Evolutionary conservation across 2,329 filamentous ascomycete species (phyloP).

Genomic region (Hymenoscyphus linearis): DNA sequence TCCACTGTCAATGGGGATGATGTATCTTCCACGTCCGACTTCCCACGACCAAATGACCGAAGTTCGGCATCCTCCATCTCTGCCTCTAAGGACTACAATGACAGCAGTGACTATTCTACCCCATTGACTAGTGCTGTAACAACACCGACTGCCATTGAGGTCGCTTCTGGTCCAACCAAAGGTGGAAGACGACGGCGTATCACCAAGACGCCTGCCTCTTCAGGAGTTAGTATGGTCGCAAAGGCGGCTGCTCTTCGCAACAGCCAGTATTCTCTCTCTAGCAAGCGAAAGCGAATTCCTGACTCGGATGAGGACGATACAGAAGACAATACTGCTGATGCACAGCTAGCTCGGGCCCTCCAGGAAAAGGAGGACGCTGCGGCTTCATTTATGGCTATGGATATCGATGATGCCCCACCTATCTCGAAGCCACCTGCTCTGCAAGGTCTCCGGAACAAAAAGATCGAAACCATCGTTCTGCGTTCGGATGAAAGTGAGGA

Average conservation of each 20-base stretch:
- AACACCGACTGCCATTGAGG: no score
- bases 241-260: slow-evolving; percentile 42
- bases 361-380: slow-evolving; percentile 49
- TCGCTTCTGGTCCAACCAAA: slow-evolving; percentile 15
- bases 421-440: not conserved
- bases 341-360: slow-evolving; percentile 49
- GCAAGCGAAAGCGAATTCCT: slow-evolving; percentile 40
- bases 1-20: slow-evolving; percentile 10
- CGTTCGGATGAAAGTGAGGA: slow-evolving; percentile 22
- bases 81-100: slow-evolving; percentile 38
- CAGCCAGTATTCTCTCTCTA: slow-evolving; percentile 45
- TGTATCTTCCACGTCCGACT: slow-evolving; percentile 15
- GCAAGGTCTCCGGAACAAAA: slow-evolving; percentile 18
- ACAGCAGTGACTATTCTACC: slow-evolving; percentile 49
- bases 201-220: slow-evolving; percentile 8
- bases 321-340: slow-evolving; percentile 40
- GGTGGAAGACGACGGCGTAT: slow-evolving; percentile 22
- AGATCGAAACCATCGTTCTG: slow-evolving; percentile 10
- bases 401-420: slow-evolving; percentile 24
- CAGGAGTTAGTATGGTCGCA: slow-evolving; percentile 37
- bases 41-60: slow-evolving; percentile 23
- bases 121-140: slow-evolving; percentile 54
- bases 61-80: slow-evolving; percentile 37
- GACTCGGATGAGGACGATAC: slow-evolving; percentile 35
- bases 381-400: slow-evolving; percentile 31